Percentiles rank a stretch among this genome's conserved stretches.
Evolutionary conservation across 2,329 filamentous ascomycete genomes (phyloP).

Genomic region (Trichoderma semiorbis): DNA sequence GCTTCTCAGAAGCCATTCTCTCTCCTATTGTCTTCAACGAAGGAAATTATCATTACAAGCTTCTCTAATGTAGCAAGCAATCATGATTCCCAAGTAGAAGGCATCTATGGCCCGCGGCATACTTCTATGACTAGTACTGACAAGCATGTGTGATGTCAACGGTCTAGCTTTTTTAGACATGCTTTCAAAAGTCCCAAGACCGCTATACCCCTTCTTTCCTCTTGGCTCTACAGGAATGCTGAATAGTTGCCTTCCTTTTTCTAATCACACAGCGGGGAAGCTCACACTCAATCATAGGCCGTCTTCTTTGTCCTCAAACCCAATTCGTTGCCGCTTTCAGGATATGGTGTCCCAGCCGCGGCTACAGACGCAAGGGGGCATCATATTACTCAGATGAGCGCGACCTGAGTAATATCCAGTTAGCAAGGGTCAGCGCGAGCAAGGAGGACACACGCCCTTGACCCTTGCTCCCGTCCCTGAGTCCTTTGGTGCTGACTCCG

Average conservation of each 20-base stretch:
- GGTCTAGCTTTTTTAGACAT: background rate
- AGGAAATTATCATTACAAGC: background rate
- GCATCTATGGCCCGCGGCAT: background rate
- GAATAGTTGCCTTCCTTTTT: background rate
- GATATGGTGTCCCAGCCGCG: no score
- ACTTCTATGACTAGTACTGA: background rate
- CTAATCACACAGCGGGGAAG: background rate
- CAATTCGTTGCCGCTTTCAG: no score
- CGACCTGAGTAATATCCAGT: background rate
- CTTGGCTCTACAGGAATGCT: background rate
- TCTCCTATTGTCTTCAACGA: background rate
- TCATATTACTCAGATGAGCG: constrained; percentile 1
- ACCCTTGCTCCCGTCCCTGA: background rate
- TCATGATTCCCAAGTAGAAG: background rate
- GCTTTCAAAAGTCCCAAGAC: background rate
- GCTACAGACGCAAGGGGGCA: background rate
- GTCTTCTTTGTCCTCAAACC: no score
- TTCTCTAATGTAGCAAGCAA: background rate
- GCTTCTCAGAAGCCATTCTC: background rate
- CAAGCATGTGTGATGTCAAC: background rate
- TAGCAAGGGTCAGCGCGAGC: background rate
- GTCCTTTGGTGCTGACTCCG: background rate
- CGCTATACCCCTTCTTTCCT: background rate
- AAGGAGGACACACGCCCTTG: background rate
- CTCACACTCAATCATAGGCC: background rate